Evolutionary conservation across 2,329 filamentous ascomycete genomes (phyloP).

Genomic region (Arthrobotrys iridis): DNA sequence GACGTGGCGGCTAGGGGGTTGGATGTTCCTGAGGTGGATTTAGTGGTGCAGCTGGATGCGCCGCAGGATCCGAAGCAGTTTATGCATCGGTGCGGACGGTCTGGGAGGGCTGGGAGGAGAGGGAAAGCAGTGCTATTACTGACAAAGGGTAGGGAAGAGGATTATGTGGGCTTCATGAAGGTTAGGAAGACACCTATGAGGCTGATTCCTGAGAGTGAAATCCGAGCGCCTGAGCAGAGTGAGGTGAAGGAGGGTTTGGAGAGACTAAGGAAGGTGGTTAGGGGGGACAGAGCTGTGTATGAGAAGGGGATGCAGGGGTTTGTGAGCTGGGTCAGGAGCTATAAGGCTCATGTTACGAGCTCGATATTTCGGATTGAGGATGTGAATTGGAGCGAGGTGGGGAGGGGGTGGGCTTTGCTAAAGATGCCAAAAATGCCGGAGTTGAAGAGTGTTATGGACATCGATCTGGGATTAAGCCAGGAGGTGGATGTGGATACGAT

Average conservation of each 20-base stretch:
- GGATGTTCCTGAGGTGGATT: slow-evolving; percentile 89
- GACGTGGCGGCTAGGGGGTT: slow-evolving; percentile 90
- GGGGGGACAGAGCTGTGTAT: slow-evolving; percentile 73
- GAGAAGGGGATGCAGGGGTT: slow-evolving; percentile 92
- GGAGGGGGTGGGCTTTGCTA: slow-evolving; percentile 83
- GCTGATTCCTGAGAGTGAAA: slow-evolving; percentile 64
- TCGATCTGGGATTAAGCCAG: slow-evolving; percentile 72
- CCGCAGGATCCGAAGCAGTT: slow-evolving; percentile 89
- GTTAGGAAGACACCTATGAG: slow-evolving; percentile 79
- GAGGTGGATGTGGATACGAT: slow-evolving; percentile 73
- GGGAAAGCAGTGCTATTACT: slow-evolving; percentile 88
- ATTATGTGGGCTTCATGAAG: slow-evolving; percentile 86
- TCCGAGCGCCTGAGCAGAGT: slow-evolving; percentile 63
- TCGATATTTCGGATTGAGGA: slow-evolving; percentile 88
- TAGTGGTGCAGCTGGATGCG: slow-evolving; percentile 88
- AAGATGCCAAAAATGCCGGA: slow-evolving; percentile 95
- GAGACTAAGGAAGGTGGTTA: slow-evolving; percentile 70
- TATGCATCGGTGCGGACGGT: slow-evolving; percentile 91
- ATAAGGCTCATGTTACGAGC: slow-evolving; percentile 87
- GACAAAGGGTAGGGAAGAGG: slow-evolving; percentile 84
- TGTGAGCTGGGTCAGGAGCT: slow-evolving; percentile 90
- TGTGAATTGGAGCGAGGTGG: slow-evolving; percentile 85
- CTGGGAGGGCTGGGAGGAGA: slow-evolving; percentile 88
- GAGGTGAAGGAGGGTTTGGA: slow-evolving; percentile 70
- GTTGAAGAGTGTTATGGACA: slow-evolving; percentile 74